Evolutionary conservation across 2,329 filamentous ascomycete species (phyloP), one percentile per base, ranked within the genome.

Genomic region (Pseudocercospora eumusae): DNA sequence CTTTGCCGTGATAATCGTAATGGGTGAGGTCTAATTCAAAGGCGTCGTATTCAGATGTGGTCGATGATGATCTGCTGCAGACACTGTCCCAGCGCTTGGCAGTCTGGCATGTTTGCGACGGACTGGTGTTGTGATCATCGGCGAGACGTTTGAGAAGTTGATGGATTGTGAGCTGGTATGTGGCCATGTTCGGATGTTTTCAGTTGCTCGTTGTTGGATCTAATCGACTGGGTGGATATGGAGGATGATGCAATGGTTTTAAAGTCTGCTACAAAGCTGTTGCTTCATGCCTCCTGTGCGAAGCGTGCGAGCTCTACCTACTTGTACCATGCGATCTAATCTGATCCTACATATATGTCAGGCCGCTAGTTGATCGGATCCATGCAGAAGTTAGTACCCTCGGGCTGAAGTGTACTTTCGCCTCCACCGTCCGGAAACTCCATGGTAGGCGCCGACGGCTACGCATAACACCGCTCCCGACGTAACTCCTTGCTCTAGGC

Each of bases 91-190:
- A 27, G 11, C 36, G 36, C 10, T 57, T 57, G 10, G 55, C 25
- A 4, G 27, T 56, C 31, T 56, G 4, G 54, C 25, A 45, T 4
- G n/a, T 55, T 6, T 20, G 33, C n/a, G n/a, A 33, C 18, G 52
- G 0, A 18, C 15, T 5, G 18, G 33, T 54, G 28, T 15, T 52
- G 28, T 68, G 63, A 20, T 68, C 64, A 53, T 62, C 40, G 3
- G 66, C 59, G 23, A 68, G 59, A 23, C 66, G 62, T 13, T 59
- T 52, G 27, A 68, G 58, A 53, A 68, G 64, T 53, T 66, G 59
- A 55, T 68, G 64, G 42, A 66, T 58, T 21, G 64, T 66, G 50
- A 68, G 63, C 27, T 66, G 59, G 58, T 68, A 68, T 57, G 64
- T 66, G 4, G 66, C 61, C 66, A 68, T 68, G 36, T n/a, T 62